Percentiles rank a stretch among this genome's conserved stretches.
These are phyloP conservation scores for Lichtheimia ramosa DNA, from an alignment of 371 early-diverging fungal genomes.

Conservation along the genomic window DNA sequence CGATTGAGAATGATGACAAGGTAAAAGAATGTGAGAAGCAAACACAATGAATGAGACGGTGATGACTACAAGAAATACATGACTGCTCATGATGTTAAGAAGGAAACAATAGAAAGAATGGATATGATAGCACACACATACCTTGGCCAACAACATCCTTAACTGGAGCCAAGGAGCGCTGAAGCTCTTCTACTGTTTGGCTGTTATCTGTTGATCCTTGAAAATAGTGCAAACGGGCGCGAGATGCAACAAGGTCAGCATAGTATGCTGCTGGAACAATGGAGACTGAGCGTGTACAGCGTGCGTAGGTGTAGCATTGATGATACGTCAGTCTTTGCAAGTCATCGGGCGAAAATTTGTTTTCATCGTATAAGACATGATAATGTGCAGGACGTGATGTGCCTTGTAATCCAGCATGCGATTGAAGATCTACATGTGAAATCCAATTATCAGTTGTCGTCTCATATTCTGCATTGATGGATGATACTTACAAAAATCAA, in stretches of 20 bases:
- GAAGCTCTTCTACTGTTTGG: no score
- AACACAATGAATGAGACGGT: no score
- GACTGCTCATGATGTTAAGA: no score
- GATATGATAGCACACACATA: no score
- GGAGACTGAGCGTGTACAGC: slow-evolving; percentile 74
- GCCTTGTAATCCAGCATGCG: slow-evolving; percentile 88
- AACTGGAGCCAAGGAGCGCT: no score
- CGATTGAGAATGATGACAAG: no score
- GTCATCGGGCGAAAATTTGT: slow-evolving; percentile 65
- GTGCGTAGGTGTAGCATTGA: slow-evolving; percentile 83
- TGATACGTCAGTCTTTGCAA: slow-evolving; percentile 80
- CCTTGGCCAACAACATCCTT: no score
- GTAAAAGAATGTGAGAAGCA: no score
- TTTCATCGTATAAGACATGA: slow-evolving; percentile 81
- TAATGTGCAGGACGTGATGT: slow-evolving; percentile 89
- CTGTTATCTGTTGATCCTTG: no score
- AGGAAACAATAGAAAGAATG: no score
- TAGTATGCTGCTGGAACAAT: slow-evolving; percentile 85
- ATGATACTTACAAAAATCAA: slow-evolving; percentile 75
- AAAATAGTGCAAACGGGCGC: slow-evolving; percentile 67
- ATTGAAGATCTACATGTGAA: slow-evolving; percentile 63
- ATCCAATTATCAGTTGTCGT: slow-evolving; percentile 17
- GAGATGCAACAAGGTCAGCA: slow-evolving; percentile 78
- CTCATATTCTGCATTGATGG: no score
- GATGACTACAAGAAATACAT: no score